phyloP scores from a whole-genome alignment of 768 basidiomycete genomes.

The Flagelloscypha sp. region DNA sequence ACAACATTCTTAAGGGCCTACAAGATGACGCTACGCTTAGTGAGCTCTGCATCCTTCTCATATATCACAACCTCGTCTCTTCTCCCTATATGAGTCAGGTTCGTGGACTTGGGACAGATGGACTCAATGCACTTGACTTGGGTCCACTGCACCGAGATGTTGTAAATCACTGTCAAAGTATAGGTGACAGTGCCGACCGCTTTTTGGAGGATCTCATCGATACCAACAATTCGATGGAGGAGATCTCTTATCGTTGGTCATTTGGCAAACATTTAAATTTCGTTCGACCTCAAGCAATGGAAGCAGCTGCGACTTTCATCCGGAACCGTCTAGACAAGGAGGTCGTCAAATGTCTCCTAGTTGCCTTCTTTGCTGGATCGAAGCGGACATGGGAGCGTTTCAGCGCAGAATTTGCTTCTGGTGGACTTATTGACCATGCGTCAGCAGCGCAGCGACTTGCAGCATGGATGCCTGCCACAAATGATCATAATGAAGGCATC shows the following conservation, averaged over 20 bases:
- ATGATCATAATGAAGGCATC: constrained; percentile 12
- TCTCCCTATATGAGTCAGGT: constrained; percentile 5
- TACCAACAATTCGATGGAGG: constrained; percentile 1
- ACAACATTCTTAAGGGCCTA: constrained; percentile 2
- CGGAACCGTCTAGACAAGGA: constrained; percentile 7
- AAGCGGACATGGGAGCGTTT: constrained; percentile 10
- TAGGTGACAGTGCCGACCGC: constrained; percentile 9
- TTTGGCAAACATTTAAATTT: too few relatives aligned
- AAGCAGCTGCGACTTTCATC: too few relatives aligned
- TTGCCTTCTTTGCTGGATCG: constrained; percentile 11
- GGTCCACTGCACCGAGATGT: constrained; percentile 6
- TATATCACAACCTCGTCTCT: constrained; percentile 2
- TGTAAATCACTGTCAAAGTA: background rate
- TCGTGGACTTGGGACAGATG: background rate
- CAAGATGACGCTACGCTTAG: background rate
- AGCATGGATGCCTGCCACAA: constrained; percentile 11
- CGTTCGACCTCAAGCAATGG: too few relatives aligned
- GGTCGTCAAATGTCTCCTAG: constrained; percentile 10
- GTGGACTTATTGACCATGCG: constrained; percentile 9
- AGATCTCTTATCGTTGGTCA: too few relatives aligned
- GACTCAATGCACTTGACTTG: constrained; percentile 4
- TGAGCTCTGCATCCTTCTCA: constrained; percentile 1
- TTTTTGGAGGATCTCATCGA: constrained; percentile 6
- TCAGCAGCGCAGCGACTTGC: constrained; percentile 3
- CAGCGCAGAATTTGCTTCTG: constrained; percentile 9